A percentile compares a stretch with the other conserved stretches of the same genome.
phyloP scores from a whole-genome alignment of 257 asterid species.

The Echites panduratus region DNA sequence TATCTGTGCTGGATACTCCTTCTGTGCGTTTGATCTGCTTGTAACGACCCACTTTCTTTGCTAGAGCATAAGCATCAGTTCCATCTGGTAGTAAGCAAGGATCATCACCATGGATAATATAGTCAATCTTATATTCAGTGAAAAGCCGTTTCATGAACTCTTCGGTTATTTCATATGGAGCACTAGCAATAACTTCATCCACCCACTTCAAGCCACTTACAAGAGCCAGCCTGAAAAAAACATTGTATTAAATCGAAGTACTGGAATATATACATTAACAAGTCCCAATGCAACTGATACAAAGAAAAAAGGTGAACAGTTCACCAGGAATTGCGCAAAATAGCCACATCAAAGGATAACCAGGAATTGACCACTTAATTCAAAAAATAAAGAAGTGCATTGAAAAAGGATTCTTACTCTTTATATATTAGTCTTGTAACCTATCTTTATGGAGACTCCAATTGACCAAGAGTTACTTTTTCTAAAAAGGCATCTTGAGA shows the following conservation, averaged over 20 bases:
- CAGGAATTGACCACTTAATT: not conserved
- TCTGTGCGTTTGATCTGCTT: conserved; percentile 96
- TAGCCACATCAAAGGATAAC: not conserved
- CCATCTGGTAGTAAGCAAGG: conserved; percentile 97
- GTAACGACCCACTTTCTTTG: conserved; percentile 92
- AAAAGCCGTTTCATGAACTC: conserved; percentile 82
- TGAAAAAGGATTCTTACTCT: not conserved
- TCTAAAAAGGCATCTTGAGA: not conserved
- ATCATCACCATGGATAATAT: conserved; percentile 90
- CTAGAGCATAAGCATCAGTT: conserved; percentile 91
- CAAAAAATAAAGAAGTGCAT: not conserved
- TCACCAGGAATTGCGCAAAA: not conserved
- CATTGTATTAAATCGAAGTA: conserved; percentile 24
- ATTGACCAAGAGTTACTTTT: not conserved
- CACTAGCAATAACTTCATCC: conserved; percentile 88
- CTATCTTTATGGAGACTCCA: no score
- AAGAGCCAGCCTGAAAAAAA: conserved; percentile 63
- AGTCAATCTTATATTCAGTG: conserved; percentile 82
- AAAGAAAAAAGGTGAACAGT: not conserved
- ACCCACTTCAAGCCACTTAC: conserved; percentile 97
- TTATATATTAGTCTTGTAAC: not conserved
- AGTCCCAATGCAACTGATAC: not conserved
- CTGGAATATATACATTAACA: conserved; percentile 8
- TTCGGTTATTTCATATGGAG: conserved; percentile 88
- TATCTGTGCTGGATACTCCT: conserved; percentile 98